Percentiles rank a stretch among this genome's conserved stretches.
Conservation (phyloP, 179 eudicot genomes). For the Carnegiea gigantea region DNA sequence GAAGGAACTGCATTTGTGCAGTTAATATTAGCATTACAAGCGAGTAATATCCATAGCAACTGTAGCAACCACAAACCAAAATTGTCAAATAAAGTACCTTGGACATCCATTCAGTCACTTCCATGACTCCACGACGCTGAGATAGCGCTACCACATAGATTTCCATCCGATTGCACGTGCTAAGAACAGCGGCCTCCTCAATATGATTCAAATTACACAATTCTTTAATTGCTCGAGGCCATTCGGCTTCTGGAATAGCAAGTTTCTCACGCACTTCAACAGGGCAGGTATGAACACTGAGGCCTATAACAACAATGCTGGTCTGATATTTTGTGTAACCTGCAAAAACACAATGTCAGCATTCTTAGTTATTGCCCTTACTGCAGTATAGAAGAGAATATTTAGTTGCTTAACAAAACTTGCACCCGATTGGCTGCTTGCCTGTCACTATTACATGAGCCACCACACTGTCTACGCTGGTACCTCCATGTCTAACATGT, state of each 20-base stretch:
- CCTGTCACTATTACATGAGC: too few species aligned
- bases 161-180: conserved; percentile 51
- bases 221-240: conserved; percentile 52
- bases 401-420: too few species aligned
- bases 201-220: conserved; percentile 46
- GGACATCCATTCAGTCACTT: conserved; percentile 16
- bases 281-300: conserved; percentile 45
- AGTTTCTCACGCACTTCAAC: conserved; percentile 50
- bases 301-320: conserved; percentile 46
- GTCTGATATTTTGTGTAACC: conserved; percentile 48
- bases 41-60: background rate
- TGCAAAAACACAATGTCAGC: conserved; percentile 8
- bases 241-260: conserved; percentile 49
- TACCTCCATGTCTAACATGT: too few species aligned
- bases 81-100: conserved; percentile 23
- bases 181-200: conserved; percentile 52
- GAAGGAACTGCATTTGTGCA: too few species aligned
- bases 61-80: background rate
- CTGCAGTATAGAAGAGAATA: too few species aligned
- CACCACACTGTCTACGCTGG: too few species aligned
- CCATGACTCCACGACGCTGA: conserved; percentile 48
- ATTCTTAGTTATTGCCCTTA: too few species aligned
- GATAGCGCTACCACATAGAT: conserved; percentile 49
- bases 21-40: background rate
- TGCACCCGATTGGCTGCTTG: too few species aligned